A percentile compares a stretch with the other conserved stretches of the same genome.
These are phyloP conservation scores for Arabis hirsuta DNA, from an alignment of 345 rosid genomes.

Conservation along the genomic window DNA sequence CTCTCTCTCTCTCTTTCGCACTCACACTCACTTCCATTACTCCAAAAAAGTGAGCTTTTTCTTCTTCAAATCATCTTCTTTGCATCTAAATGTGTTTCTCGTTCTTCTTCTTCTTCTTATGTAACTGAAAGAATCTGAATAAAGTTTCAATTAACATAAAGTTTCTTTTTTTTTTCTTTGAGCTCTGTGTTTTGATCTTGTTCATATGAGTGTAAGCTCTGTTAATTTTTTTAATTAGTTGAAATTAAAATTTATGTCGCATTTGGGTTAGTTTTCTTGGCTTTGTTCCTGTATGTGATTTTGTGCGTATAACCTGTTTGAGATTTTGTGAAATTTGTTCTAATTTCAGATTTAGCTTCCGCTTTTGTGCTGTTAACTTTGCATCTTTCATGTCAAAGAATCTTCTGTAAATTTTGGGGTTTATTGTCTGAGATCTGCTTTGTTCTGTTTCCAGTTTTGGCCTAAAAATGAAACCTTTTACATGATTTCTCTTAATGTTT, in stretches of 20 bases:
- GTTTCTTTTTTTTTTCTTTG: neutral
- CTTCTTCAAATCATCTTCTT: conserved; percentile 6
- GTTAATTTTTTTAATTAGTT: neutral
- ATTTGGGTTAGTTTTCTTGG: conserved; percentile 3
- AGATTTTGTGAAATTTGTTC: conserved; percentile 11
- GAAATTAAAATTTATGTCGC: conserved; percentile 15
- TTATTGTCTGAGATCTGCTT: conserved; percentile 31
- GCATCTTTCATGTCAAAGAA: conserved; percentile 20
- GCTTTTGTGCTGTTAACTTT: neutral
- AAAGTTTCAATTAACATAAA: conserved; percentile 21
- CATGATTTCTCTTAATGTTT: conserved; percentile 13
- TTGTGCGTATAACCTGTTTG: conserved; percentile 19
- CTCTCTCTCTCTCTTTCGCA: conserved; percentile 33
- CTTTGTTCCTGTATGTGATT: conserved; percentile 7
- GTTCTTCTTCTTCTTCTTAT: conserved; percentile 1
- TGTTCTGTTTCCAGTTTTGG: neutral
- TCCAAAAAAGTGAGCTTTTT: conserved; percentile 35
- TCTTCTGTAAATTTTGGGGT: conserved; percentile 18
- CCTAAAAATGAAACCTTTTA: conserved; percentile 5
- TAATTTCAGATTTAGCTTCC: conserved; percentile 12
- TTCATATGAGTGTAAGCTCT: conserved; percentile 21
- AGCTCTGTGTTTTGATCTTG: conserved; percentile 41
- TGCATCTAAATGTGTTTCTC: conserved; percentile 27
- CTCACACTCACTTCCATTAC: conserved; percentile 39
- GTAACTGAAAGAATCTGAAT: conserved; percentile 29